Percentiles rank a stretch among this genome's conserved stretches.
Evolutionary conservation across 2,329 filamentous ascomycete species (phyloP).

Genomic region (Aspergillus neoniger): DNA sequence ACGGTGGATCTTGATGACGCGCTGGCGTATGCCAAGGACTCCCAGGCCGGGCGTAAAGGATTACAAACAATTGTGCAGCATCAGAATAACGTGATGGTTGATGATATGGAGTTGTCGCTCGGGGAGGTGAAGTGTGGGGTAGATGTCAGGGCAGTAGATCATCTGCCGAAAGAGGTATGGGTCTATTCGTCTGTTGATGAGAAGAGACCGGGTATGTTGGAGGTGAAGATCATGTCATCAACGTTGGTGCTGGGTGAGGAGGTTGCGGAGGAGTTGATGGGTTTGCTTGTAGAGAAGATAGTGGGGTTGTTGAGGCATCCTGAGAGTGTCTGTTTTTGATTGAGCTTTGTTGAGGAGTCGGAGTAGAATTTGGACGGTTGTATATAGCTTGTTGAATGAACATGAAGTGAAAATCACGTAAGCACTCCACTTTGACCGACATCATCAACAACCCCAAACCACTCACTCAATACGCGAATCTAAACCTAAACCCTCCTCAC

Average conservation of each 20-base stretch:
- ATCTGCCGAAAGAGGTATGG: not conserved
- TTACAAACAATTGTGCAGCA: not conserved
- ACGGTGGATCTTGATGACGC: constrained; percentile 46
- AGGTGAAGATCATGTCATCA: not conserved
- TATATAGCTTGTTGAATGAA: too few relatives aligned
- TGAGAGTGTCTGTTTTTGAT: not conserved
- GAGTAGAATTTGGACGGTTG: too few relatives aligned
- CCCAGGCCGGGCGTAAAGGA: not conserved
- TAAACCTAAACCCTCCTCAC: not conserved
- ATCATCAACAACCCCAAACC: too few relatives aligned
- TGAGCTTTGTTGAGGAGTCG: too few relatives aligned
- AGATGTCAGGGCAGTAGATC: not conserved
- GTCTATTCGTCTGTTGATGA: not conserved
- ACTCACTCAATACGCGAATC: too few relatives aligned
- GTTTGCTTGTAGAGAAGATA: not conserved
- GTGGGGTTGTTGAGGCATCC: not conserved
- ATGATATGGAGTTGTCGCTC: not conserved
- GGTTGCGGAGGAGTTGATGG: not conserved
- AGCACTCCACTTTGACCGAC: too few relatives aligned
- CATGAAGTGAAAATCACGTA: too few relatives aligned
- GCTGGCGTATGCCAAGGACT: not conserved
- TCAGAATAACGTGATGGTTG: not conserved
- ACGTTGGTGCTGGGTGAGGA: not conserved
- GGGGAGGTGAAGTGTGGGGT: not conserved
- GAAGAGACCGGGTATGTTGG: not conserved